These are phyloP conservation scores for Diaporthe amygdali DNA, from an alignment of 2,329 filamentous ascomycete species.

Conservation along the genomic window DNA sequence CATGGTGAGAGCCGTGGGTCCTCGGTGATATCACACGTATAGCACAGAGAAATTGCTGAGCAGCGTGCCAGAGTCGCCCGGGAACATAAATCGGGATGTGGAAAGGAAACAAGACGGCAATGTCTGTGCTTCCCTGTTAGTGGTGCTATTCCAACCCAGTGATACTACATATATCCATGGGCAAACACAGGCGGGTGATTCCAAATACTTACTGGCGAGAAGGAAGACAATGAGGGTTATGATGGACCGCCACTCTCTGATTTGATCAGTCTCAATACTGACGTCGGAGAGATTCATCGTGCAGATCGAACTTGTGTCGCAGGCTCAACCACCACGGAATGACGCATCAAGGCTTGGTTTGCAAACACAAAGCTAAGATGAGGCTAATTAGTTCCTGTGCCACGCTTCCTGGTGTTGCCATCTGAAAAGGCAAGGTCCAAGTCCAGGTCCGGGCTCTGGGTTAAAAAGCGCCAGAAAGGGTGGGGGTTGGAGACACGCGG, in stretches of 20 bases:
- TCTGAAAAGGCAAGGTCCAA: too few species aligned
- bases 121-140: not conserved
- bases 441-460: not conserved
- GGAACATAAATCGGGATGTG: not conserved
- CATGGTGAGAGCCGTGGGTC: not conserved
- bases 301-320: not conserved
- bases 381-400: not conserved
- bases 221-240: slow-evolving; percentile 73
- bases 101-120: not conserved
- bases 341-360: not conserved
- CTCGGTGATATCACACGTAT: not conserved
- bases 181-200: not conserved
- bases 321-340: not conserved
- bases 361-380: not conserved
- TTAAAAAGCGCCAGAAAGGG: not conserved
- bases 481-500: not conserved
- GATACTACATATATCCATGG: not conserved
- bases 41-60: not conserved
- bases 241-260: slow-evolving; percentile 71
- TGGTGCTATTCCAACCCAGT: not conserved
- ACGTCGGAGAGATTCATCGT: not conserved
- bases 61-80: not conserved
- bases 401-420: not conserved
- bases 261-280: slow-evolving; percentile 56
- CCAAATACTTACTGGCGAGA: slow-evolving; percentile 66